Percentiles rank a stretch among this genome's conserved stretches.
phyloP scores from a whole-genome alignment of 2,329 filamentous ascomycete genomes.

The Phialemoniopsis sp. region DNA sequence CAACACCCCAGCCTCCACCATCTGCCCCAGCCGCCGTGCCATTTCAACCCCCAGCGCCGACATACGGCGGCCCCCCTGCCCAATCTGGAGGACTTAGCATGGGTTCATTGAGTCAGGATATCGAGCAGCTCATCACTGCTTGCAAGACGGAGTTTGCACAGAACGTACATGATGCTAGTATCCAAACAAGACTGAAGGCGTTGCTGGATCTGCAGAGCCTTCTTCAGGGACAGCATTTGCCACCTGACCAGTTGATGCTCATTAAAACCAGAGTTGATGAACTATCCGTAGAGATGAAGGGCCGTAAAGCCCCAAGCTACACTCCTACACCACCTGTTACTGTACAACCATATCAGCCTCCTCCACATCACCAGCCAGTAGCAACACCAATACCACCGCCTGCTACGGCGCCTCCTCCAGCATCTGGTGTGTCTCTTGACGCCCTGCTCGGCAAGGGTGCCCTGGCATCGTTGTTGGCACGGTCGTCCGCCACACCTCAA shows the following conservation, averaged over 20 bases:
- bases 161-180: conserved; percentile 70
- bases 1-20: conserved; percentile 29
- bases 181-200: conserved; percentile 77
- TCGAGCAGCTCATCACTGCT: conserved; percentile 71
- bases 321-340: conserved; percentile 21
- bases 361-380: conserved; percentile 26
- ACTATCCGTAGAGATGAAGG: conserved; percentile 62
- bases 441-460: conserved; percentile 56
- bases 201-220: conserved; percentile 81
- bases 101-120: conserved; percentile 77
- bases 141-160: conserved; percentile 71
- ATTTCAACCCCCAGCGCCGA: conserved; percentile 26
- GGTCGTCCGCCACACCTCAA: conserved; percentile 47
- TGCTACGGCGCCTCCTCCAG: conserved; percentile 16
- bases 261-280: conserved; percentile 82
- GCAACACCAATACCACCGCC: conserved; percentile 29
- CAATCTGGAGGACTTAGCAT: conserved; percentile 49
- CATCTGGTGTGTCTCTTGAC: conserved; percentile 44
- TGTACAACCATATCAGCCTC: conserved; percentile 22
- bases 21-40: conserved; percentile 27
- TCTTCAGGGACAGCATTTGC: conserved; percentile 72
- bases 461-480: conserved; percentile 54
- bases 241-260: conserved; percentile 75
- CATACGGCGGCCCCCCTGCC: conserved; percentile 30
- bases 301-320: conserved; percentile 29